Percentiles rank a stretch among this genome's conserved stretches.
Conservation (phyloP, 495 filamentous ascomycete genomes). For the Oleoguttula mirabilis region DNA sequence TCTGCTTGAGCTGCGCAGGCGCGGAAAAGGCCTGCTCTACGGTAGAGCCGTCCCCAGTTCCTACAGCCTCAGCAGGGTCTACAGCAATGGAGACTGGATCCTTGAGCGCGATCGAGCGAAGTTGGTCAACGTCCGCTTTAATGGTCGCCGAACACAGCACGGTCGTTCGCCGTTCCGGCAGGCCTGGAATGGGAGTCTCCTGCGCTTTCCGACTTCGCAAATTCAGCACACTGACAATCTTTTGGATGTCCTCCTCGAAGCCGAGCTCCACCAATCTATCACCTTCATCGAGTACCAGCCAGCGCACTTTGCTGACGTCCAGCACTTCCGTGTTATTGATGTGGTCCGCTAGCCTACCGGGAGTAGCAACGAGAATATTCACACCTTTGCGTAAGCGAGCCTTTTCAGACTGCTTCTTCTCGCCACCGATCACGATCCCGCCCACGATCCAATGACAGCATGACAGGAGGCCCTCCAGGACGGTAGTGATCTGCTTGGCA, state of each 20-base stretch:
- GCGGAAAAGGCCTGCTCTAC: slow-evolving; percentile 60
- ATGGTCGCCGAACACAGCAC: slow-evolving; percentile 94
- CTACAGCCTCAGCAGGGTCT: slow-evolving; percentile 40
- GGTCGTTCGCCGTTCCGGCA: slow-evolving; percentile 69
- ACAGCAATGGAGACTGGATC: slow-evolving; percentile 80
- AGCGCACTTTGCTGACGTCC: slow-evolving; percentile 77
- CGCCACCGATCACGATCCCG: slow-evolving; percentile 85
- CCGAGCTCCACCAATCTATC: slow-evolving; percentile 95
- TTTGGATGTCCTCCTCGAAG: slow-evolving; percentile 78
- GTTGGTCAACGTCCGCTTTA: slow-evolving; percentile 85
- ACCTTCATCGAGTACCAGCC: slow-evolving; percentile 90
- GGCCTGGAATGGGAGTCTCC: slow-evolving; percentile 30
- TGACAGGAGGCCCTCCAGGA: slow-evolving; percentile 68
- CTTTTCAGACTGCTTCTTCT: slow-evolving; percentile 96
- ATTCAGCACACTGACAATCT: slow-evolving; percentile 67
- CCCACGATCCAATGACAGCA: slow-evolving; percentile 83
- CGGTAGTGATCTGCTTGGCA: slow-evolving; percentile 79
- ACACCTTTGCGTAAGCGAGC: slow-evolving; percentile 81
- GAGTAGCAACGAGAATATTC: slow-evolving; percentile 91
- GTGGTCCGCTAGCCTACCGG: slow-evolving; percentile 81
- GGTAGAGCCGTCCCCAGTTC: slow-evolving; percentile 34
- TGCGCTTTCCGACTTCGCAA: slow-evolving; percentile 33
- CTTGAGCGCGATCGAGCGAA: slow-evolving; percentile 89
- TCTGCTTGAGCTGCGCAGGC: slow-evolving; percentile 84
- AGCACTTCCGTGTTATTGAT: slow-evolving; percentile 80